Conservation (phyloP, 805 yeast species). For the Monosporozyma aquatica region DNA sequence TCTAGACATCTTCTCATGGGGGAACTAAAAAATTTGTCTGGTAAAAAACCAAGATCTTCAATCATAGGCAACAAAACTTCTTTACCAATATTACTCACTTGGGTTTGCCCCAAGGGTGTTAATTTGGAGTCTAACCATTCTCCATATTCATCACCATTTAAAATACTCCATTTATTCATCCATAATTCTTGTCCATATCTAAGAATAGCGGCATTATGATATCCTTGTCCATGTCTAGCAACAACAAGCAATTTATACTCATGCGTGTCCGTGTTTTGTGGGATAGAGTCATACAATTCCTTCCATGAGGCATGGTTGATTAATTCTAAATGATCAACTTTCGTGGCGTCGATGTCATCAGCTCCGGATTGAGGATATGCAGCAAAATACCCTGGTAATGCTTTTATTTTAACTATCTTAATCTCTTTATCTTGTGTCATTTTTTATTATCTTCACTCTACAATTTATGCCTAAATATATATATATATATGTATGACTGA, state of each 20-base stretch:
- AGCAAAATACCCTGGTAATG: slow-evolving; percentile 22
- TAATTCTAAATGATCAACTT: slow-evolving; percentile 13
- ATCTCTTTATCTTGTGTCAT: not conserved
- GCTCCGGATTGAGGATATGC: slow-evolving; percentile 9
- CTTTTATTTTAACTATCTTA: slow-evolving; percentile 5
- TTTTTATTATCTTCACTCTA: not conserved
- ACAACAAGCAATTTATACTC: slow-evolving; percentile 16
- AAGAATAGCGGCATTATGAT: slow-evolving; percentile 48
- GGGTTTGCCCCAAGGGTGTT: slow-evolving; percentile 46
- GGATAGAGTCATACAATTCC: slow-evolving; percentile 16
- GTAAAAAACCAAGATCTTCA: slow-evolving; percentile 39
- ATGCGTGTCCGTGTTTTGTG: slow-evolving; percentile 13
- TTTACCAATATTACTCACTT: slow-evolving; percentile 41
- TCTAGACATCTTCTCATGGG: slow-evolving; percentile 58
- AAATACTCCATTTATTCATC: slow-evolving; percentile 45
- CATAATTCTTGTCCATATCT: slow-evolving; percentile 49
- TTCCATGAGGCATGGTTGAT: slow-evolving; percentile 14
- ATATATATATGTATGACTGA: not conserved
- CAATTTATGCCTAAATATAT: not conserved
- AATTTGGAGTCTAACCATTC: slow-evolving; percentile 45
- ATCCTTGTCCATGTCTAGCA: slow-evolving; percentile 61
- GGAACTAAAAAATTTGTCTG: slow-evolving; percentile 46
- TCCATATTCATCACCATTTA: slow-evolving; percentile 46
- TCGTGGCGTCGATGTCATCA: slow-evolving; percentile 10
- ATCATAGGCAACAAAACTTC: slow-evolving; percentile 16